Evolutionary conservation across 108 stramenopile species (phyloP), one percentile per base, ranked within the genome.

Genomic region (Nannochloropsis oceanica): DNA sequence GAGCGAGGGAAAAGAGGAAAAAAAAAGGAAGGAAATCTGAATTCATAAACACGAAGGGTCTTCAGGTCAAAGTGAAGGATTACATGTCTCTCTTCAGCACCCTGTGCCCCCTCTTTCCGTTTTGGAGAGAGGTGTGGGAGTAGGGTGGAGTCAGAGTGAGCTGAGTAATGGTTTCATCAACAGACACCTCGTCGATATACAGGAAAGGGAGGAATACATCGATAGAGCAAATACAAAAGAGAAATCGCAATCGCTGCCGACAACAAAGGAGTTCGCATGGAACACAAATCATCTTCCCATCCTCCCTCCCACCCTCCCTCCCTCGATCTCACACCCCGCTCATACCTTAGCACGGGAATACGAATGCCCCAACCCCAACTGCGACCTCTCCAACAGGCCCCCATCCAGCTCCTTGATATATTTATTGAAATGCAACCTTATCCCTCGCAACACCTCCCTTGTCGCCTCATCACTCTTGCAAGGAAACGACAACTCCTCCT

Each of bases 341-440:
- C 25, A 44, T 42, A 99, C 96, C 92, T 98, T 99, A 82, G 95
- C 94, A 84, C 99, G 93, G 26, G 97, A 98, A 89, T 98, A 99
- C 73, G 95, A 93, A 92, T 99, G 99, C 25, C 97, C 99, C 34
- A 99, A 91, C 86, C 99, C 99, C 14, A 99, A 93, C 90, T 99
- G 97, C 14, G 99, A 95, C 90, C 98, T 95, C 89, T 96, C 96
- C 43, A 93, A 88, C 22, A 95, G 93, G 14, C 97, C 97, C 26
- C 92, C 92, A 80, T 92, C 95, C 83, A 99, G 89, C 81, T 95
- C 97, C 87, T 97, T 97, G 80, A 99, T 96, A 81, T 92, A 95
- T 14, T 92, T 94, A 42, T 44, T 85, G 80, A 99, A 89, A 91
- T 99, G 99, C 27, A 94, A 81, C 18, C 97, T 94, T 82, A 95